phyloP scores from a whole-genome alignment of 345 rosid species.

The Camelina neglecta region DNA sequence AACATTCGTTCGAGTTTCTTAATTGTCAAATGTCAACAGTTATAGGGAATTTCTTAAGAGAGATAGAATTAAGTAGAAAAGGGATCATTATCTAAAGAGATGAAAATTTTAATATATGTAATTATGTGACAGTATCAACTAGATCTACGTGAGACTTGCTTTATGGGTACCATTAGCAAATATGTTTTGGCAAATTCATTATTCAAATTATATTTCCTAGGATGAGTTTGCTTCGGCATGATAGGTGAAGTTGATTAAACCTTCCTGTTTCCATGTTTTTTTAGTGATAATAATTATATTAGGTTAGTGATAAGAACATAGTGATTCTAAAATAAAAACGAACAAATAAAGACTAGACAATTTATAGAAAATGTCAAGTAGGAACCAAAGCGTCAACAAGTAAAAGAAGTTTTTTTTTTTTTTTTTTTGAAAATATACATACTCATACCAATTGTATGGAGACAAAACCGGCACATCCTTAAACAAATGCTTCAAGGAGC shows the following conservation, averaged over 20 bases:
- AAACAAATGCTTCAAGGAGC: not conserved
- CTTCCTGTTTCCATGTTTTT: slow-evolving; percentile 2
- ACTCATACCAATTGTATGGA: slow-evolving; percentile 6
- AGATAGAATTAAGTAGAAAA: not conserved
- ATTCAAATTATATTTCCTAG: not conserved
- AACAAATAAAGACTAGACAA: not conserved
- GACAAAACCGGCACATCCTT: slow-evolving; percentile 13
- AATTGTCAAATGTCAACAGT: not conserved
- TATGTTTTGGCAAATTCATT: not conserved
- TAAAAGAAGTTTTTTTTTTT: not conserved
- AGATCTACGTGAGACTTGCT: not conserved
- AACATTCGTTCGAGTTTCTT: slow-evolving; percentile 12
- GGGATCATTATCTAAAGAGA: not conserved
- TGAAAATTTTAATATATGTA: not conserved
- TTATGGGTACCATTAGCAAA: not conserved
- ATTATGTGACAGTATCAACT: not conserved
- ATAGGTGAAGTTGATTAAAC: not conserved
- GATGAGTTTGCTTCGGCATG: slow-evolving; percentile 3
- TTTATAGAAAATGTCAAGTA: slow-evolving; percentile 1
- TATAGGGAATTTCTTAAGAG: not conserved
- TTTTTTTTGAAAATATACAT: not conserved
- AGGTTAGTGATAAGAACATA: not conserved
- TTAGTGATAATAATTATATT: not conserved
- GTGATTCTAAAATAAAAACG: slow-evolving; percentile 1
- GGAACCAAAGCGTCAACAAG: slow-evolving; percentile 10